Evolutionary conservation across 2,329 filamentous ascomycete species (phyloP).

Genomic region (Rutstroemia sp.): DNA sequence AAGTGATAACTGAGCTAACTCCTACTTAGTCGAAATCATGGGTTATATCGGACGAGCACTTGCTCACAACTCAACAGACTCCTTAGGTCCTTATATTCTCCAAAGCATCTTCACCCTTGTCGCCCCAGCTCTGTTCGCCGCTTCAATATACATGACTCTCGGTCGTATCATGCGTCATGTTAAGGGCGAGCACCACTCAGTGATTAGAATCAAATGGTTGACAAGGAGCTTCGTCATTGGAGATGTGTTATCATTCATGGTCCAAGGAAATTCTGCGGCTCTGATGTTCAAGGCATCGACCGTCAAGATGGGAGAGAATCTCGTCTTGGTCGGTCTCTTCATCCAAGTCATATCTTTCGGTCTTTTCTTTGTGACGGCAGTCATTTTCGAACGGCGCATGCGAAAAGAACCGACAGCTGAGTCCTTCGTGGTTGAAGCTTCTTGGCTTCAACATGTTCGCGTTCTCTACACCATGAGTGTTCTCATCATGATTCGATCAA

Average conservation of each 20-base stretch:
- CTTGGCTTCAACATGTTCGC: constrained; percentile 32
- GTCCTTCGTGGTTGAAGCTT: constrained; percentile 2
- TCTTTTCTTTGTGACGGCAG: constrained; percentile 43
- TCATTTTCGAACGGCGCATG: constrained; percentile 21
- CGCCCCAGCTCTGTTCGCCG: constrained; percentile 34
- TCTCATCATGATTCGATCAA: constrained; percentile 39
- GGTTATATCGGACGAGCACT: constrained; percentile 30
- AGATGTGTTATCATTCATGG: constrained; percentile 44
- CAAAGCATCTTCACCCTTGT: constrained; percentile 33
- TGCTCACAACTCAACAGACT: constrained; percentile 17
- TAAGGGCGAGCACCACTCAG: constrained; percentile 31
- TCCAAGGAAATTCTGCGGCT: constrained; percentile 36
- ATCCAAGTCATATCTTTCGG: constrained; percentile 51
- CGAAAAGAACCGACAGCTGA: constrained; percentile 13
- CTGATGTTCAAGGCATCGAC: constrained; percentile 29
- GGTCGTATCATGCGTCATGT: constrained; percentile 21
- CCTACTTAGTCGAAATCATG: constrained; percentile 31
- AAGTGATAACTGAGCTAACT: background rate
- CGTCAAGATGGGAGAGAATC: constrained; percentile 37
- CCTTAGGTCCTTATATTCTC: constrained; percentile 28
- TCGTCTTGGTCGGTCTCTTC: constrained; percentile 49
- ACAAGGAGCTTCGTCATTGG: constrained; percentile 48
- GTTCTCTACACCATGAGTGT: constrained; percentile 35
- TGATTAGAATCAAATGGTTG: constrained; percentile 36
- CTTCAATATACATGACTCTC: constrained; percentile 29